phyloP scores from a whole-genome alignment of 257 asterid genomes.

The Capsicum pubescens region DNA sequence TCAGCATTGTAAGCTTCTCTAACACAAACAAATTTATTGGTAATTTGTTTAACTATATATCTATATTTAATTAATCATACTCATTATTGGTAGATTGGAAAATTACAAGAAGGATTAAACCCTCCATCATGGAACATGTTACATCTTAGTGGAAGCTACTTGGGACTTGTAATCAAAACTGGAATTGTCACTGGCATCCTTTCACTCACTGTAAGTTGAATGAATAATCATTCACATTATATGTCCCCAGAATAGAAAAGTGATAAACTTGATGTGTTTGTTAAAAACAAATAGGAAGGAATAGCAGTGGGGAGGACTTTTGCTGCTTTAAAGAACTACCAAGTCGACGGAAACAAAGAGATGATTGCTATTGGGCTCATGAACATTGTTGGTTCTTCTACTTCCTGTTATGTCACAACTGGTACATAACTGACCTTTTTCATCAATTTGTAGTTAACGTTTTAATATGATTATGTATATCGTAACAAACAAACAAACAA shows the following conservation, averaged over 20 bases:
- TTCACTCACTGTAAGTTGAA: conserved; percentile 68
- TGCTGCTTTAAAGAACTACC: conserved; percentile 88
- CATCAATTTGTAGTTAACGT: not conserved
- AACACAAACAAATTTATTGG: not conserved
- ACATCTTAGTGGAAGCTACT: conserved; percentile 62
- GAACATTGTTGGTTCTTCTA: conserved; percentile 86
- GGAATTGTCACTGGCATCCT: conserved; percentile 85
- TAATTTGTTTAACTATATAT: not conserved
- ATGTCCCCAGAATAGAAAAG: not conserved
- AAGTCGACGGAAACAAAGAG: conserved; percentile 92
- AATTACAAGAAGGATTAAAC: conserved; percentile 72
- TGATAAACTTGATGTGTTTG: not conserved
- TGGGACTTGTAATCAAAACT: conserved; percentile 73
- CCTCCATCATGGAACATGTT: conserved; percentile 95
- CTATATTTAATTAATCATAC: not conserved
- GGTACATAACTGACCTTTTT: conserved; percentile 40
- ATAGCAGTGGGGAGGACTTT: conserved; percentile 95
- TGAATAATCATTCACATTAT: no score
- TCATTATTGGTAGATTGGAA: conserved; percentile 64
- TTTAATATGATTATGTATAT: not conserved
- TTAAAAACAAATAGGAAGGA: conserved; percentile 64
- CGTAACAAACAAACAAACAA: not conserved
- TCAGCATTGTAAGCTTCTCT: conserved; percentile 63
- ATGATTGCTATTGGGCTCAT: conserved; percentile 91
- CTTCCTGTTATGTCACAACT: conserved; percentile 87